Evolutionary conservation across 768 basidiomycete genomes (phyloP).

Genomic region (Tylopilus vinaceipallidus): DNA sequence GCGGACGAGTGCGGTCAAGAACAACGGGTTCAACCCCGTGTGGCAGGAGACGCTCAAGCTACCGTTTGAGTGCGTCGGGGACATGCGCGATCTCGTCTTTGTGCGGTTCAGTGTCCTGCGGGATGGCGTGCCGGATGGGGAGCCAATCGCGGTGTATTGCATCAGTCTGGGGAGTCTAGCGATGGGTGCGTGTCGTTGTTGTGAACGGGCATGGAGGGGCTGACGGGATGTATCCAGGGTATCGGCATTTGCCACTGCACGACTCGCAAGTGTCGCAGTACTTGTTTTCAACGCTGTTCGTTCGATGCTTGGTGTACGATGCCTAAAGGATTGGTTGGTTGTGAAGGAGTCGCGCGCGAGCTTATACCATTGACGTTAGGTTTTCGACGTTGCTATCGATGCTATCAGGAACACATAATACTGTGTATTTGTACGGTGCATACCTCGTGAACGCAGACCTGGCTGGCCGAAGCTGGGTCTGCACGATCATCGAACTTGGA

Average conservation of each 20-base stretch:
- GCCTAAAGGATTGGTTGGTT: no score
- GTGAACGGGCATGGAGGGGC: not conserved
- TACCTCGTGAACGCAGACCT: no score
- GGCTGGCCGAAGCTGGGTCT: no score
- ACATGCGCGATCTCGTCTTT: conserved; percentile 83
- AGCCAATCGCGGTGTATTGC: conserved; percentile 74
- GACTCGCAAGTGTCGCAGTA: conserved; percentile 86
- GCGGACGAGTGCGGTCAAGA: conserved; percentile 65
- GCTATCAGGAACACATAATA: no score
- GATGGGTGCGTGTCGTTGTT: conserved; percentile 50
- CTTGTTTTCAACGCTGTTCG: conserved; percentile 92
- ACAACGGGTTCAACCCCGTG: conserved; percentile 89
- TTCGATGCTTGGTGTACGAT: conserved; percentile 54
- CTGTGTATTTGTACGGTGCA: no score
- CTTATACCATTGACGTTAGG: no score
- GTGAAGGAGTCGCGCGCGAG: no score
- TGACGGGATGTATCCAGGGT: conserved; percentile 53
- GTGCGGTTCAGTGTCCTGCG: conserved; percentile 75
- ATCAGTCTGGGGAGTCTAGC: conserved; percentile 67
- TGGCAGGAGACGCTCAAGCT: conserved; percentile 74
- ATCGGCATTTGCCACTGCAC: conserved; percentile 85
- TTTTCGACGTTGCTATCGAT: no score
- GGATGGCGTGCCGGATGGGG: conserved; percentile 56
- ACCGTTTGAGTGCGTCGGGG: conserved; percentile 74
- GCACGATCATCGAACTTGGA: no score